phyloP scores from a whole-genome alignment of 768 basidiomycete species.

The Mycena epipterygia region DNA sequence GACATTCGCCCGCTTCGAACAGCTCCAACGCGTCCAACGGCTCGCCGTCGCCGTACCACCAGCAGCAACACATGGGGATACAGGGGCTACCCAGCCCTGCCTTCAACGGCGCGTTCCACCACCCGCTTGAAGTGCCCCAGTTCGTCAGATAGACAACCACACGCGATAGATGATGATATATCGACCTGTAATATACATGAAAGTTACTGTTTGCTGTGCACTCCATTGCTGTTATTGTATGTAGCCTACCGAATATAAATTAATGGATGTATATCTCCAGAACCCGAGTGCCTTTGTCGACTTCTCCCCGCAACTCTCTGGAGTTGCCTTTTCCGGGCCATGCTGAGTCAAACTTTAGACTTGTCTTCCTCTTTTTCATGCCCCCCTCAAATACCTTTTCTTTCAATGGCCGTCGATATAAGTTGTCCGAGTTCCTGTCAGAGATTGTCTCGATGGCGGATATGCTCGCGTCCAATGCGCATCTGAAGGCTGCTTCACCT shows the following conservation, averaged over 20 bases:
- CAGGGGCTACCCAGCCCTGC: slow-evolving; percentile 13
- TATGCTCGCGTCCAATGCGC: slow-evolving; percentile 21
- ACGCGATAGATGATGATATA: no score
- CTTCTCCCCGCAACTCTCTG: neutral
- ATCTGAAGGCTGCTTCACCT: slow-evolving; percentile 24
- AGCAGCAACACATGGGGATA: slow-evolving; percentile 33
- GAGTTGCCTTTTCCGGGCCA: neutral
- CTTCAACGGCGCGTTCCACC: slow-evolving; percentile 30
- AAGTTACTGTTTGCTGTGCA: slow-evolving; percentile 6
- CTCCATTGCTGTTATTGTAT: neutral
- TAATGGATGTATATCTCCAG: neutral
- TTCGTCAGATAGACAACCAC: slow-evolving; percentile 41
- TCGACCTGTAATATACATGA: slow-evolving; percentile 16
- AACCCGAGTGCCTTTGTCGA: neutral
- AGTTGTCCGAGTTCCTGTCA: slow-evolving; percentile 6
- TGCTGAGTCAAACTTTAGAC: neutral
- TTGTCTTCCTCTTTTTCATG: neutral
- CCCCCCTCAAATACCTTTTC: slow-evolving; percentile 1
- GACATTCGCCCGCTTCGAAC: slow-evolving; percentile 40
- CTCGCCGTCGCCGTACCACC: slow-evolving; percentile 33
- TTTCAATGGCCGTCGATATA: slow-evolving; percentile 29
- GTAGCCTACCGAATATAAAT: slow-evolving; percentile 11
- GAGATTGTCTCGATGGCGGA: slow-evolving; percentile 14
- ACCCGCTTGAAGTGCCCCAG: slow-evolving; percentile 41
- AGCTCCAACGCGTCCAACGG: slow-evolving; percentile 21